These are phyloP conservation scores for Gracilaria caudata DNA, from an alignment of 23 red algal species.

Conservation along the genomic window DNA sequence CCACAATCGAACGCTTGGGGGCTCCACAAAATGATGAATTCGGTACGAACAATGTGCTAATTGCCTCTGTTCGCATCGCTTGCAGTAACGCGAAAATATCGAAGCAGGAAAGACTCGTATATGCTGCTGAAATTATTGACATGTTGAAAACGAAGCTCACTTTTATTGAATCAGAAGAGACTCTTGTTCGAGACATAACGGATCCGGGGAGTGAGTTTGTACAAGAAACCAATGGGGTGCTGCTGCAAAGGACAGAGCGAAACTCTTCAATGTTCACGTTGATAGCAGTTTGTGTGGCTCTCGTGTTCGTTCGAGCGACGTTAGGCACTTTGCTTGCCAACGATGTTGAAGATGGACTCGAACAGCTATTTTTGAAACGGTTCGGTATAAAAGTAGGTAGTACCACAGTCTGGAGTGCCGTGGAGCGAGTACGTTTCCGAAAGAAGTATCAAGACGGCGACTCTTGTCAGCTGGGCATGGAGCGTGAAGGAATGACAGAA, in stretches of 20 bases:
- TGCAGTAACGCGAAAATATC: background rate
- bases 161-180: slow-evolving; percentile 7
- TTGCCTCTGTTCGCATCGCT: slow-evolving; percentile 12
- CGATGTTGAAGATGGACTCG: slow-evolving; percentile 19
- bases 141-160: background rate
- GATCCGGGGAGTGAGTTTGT: background rate
- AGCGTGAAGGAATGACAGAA: slow-evolving; percentile 2
- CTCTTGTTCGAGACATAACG: slow-evolving; percentile 3
- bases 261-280: slow-evolving; percentile 25
- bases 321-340: background rate
- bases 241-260: slow-evolving; percentile 15
- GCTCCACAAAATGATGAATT: background rate
- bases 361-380: slow-evolving; percentile 2
- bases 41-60: background rate
- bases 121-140: slow-evolving; percentile 7
- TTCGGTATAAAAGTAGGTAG: background rate
- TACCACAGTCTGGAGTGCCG: slow-evolving; percentile 3
- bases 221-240: background rate
- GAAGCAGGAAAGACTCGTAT: background rate
- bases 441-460: slow-evolving; percentile 25
- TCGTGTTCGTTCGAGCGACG: background rate
- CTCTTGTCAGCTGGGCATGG: slow-evolving; percentile 14
- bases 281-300: slow-evolving; percentile 1
- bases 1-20: background rate
- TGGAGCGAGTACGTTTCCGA: slow-evolving; percentile 2